These are phyloP conservation scores for Pythium aquatile DNA, from an alignment of 352 stramenopile species.

Conservation along the genomic window DNA sequence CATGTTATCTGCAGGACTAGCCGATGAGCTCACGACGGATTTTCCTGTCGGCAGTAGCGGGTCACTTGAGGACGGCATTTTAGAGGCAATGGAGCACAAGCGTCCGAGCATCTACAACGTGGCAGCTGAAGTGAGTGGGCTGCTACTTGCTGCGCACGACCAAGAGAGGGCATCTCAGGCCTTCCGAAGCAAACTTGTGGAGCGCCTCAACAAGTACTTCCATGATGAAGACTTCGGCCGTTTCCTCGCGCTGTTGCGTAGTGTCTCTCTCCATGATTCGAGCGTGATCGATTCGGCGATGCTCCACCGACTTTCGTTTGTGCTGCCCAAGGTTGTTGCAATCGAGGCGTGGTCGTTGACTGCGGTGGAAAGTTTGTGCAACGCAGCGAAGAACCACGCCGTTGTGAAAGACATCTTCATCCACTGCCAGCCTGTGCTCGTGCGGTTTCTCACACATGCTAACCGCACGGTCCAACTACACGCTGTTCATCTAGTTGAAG, in stretches of 20 bases:
- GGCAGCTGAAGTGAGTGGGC: constrained; percentile 62
- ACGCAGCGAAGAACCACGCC: constrained; percentile 40
- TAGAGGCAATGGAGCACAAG: constrained; percentile 50
- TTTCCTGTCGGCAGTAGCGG: constrained; percentile 10
- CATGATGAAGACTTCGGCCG: constrained; percentile 62
- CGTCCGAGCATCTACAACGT: constrained; percentile 49
- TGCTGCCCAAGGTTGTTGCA: constrained; percentile 53
- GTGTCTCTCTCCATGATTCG: constrained; percentile 56
- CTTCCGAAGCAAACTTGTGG: constrained; percentile 40
- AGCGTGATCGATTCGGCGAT: constrained; percentile 63
- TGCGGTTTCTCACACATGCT: constrained; percentile 53
- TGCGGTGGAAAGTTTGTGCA: constrained; percentile 42
- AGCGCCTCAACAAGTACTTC: constrained; percentile 49
- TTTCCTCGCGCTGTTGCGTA: constrained; percentile 64
- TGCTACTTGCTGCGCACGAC: constrained; percentile 31
- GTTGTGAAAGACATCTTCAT: constrained; percentile 45
- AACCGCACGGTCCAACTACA: constrained; percentile 47
- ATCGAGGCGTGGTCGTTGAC: constrained; percentile 61
- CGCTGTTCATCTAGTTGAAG: constrained; percentile 40
- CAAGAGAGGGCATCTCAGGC: constrained; percentile 4
- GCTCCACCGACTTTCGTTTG: constrained; percentile 66
- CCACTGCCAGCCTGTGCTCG: constrained; percentile 45
- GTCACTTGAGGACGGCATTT: constrained; percentile 49
- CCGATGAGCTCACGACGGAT: constrained; percentile 29
- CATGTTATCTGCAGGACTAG: constrained; percentile 40